These are phyloP conservation scores for Raffaelea ambrosiae DNA, from an alignment of 2,329 filamentous ascomycete genomes.

Conservation along the genomic window DNA sequence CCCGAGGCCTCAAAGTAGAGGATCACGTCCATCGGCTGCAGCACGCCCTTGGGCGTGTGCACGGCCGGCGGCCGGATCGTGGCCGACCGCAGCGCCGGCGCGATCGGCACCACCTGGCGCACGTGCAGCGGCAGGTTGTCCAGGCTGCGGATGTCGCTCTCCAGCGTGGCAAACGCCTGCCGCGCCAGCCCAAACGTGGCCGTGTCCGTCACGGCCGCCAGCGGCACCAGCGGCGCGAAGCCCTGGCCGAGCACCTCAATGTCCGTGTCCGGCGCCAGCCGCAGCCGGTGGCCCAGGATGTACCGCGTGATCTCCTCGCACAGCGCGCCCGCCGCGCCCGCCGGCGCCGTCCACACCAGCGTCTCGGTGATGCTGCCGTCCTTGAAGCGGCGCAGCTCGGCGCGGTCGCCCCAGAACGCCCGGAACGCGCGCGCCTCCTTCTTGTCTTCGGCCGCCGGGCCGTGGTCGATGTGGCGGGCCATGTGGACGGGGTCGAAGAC, in stretches of 20 bases:
- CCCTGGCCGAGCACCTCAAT: slow-evolving; percentile 37
- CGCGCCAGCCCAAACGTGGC: slow-evolving; percentile 59
- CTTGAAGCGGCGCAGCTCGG: slow-evolving; percentile 88
- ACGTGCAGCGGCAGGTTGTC: slow-evolving; percentile 83
- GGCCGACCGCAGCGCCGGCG: slow-evolving; percentile 65
- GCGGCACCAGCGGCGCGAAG: slow-evolving; percentile 37
- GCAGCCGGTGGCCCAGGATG: slow-evolving; percentile 61
- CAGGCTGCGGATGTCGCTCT: slow-evolving; percentile 67
- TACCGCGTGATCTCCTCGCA: slow-evolving; percentile 74
- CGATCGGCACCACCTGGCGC: slow-evolving; percentile 67
- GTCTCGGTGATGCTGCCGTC: slow-evolving; percentile 92
- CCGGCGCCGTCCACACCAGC: slow-evolving; percentile 68
- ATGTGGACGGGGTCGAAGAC: slow-evolving; percentile 66
- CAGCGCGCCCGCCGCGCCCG: slow-evolving; percentile 46
- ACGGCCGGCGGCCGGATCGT: slow-evolving; percentile 48
- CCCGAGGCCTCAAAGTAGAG: slow-evolving; percentile 90
- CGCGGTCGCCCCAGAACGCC: slow-evolving; percentile 89
- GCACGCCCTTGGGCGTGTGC: slow-evolving; percentile 32
- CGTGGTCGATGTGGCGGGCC: slow-evolving; percentile 73
- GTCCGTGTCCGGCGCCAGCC: slow-evolving; percentile 34
- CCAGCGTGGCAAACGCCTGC: slow-evolving; percentile 63
- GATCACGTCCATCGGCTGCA: slow-evolving; percentile 63
- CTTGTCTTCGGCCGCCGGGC: slow-evolving; percentile 78
- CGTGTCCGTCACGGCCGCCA: slow-evolving; percentile 38
- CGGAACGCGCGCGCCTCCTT: slow-evolving; percentile 74